phyloP scores from a whole-genome alignment of 163 green algal genomes.

The Picocystis sp. region DNA sequence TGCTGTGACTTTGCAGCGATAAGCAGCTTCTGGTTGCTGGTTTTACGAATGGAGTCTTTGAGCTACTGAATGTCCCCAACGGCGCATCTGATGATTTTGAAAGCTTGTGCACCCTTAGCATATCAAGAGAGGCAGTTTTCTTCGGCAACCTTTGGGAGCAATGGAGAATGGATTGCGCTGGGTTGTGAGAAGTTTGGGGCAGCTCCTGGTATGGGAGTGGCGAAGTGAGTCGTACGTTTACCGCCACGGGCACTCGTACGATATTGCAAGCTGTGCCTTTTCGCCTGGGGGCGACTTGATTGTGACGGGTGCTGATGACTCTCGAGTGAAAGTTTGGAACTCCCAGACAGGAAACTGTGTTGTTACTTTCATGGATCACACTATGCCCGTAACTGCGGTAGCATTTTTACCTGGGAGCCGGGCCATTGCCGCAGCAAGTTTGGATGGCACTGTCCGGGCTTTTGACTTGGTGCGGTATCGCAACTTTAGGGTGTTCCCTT shows the following conservation, averaged over 20 bases:
- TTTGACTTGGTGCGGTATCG: conserved; percentile 82
- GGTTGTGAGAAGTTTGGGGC: conserved; percentile 58
- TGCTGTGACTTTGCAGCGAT: conserved; percentile 40
- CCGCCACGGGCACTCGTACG: conserved; percentile 12
- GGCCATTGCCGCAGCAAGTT: conserved; percentile 47
- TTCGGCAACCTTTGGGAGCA: conserved; percentile 51
- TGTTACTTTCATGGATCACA: conserved; percentile 85
- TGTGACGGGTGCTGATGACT: conserved; percentile 65
- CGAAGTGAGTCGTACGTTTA: conserved; percentile 64
- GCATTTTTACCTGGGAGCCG: conserved; percentile 45
- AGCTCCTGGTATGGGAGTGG: conserved; percentile 99
- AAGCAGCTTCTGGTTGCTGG: conserved; percentile 62
- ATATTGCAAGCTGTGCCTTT: conserved; percentile 11
- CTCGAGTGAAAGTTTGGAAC: conserved; percentile 79
- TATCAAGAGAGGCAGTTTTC: conserved; percentile 52
- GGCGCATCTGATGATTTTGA: conserved; percentile 25
- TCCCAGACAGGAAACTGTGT: conserved; percentile 71
- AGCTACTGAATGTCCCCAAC: conserved; percentile 62
- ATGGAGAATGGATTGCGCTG: conserved; percentile 82
- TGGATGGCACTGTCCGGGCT: conserved; percentile 87
- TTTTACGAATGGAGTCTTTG: conserved; percentile 76
- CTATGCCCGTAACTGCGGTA: conserved; percentile 58
- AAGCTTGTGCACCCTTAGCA: conserved; percentile 49
- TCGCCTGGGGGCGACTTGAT: conserved; percentile 58
- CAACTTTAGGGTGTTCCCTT: conserved; percentile 89